Evolutionary conservation across 371 early-diverging fungal species (phyloP), one percentile per base, ranked within the genome.

Genomic region (Catenaria anguillulae): DNA sequence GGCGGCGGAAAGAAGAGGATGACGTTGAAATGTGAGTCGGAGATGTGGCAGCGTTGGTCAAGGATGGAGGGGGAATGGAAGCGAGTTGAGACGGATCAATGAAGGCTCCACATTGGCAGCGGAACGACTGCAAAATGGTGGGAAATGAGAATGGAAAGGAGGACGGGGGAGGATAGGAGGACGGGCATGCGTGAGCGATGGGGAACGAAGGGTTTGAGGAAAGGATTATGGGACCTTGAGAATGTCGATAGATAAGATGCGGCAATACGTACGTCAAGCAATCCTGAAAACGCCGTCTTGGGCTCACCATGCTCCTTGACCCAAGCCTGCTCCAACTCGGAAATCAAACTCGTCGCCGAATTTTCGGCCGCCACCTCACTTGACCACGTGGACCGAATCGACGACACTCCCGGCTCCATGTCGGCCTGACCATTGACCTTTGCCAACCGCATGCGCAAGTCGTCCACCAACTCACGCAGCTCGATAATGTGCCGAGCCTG

Each of bases 401-500:
- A 12, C 4, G 19, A 2, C 10, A 43, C 21, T 26, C 52, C 29
- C 29, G 52, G 13, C 15, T 26, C 12, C 15, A 19, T 15, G 26
- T 50, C 52, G 15, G 26, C 52, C 15, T 8, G 29, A 13, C 29
- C 52, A 8, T 34, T 34, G 17, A 58, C 8, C 36, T 58, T n/a
- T 34, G 33, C 24, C 15, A 58, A 8, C 17, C 58, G 34, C 21
- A 26, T 24, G 15, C 58, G 58, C 42, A 33, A 36, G 24, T 58
- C 34, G 24, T 58, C 58, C 0, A 58, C 31, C 24, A 58, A 31
- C 29, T 58, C 58, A 13, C 26, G 31, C 35, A 58, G 36, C 42
- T 58, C 58, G 58, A 33, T 35, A 36, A 58, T 58, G 43, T 58
- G 58, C 29, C 21, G n/a, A 15, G 58, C 58, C 58, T 58, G 58